A percentile compares a stretch with the other conserved stretches of the same genome.
Evolutionary conservation across 2,329 filamentous ascomycete genomes (phyloP).

Genomic region (Talaromyces sp.): DNA sequence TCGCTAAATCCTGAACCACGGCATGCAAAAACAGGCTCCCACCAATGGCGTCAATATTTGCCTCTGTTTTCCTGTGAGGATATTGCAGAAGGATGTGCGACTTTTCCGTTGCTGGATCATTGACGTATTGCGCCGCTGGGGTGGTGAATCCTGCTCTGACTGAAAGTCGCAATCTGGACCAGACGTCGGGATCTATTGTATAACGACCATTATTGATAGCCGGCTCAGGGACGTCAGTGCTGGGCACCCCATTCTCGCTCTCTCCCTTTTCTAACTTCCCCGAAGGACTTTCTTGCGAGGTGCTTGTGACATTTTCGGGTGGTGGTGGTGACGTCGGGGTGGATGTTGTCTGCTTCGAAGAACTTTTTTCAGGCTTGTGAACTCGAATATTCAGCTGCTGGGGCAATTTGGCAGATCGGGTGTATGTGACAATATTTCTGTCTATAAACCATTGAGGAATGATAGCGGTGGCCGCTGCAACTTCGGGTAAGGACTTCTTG

Average conservation of each 20-base stretch:
- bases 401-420: not conserved
- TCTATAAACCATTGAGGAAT: slow-evolving; percentile 40
- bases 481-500: slow-evolving; percentile 26
- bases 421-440: slow-evolving; percentile 31
- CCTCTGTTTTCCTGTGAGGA: slow-evolving; percentile 32
- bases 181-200: slow-evolving; percentile 39
- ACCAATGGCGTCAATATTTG: slow-evolving; percentile 41
- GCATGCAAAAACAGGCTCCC: slow-evolving; percentile 54
- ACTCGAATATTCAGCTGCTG: not conserved
- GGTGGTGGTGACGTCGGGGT: not conserved
- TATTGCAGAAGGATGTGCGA: slow-evolving; percentile 59
- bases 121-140: slow-evolving; percentile 38
- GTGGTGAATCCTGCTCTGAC: slow-evolving; percentile 50
- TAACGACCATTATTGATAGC: slow-evolving; percentile 31
- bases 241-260: not conserved
- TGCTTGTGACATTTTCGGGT: not conserved
- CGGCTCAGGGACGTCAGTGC: slow-evolving; percentile 17
- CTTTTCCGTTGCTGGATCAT: slow-evolving; percentile 49
- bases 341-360: not conserved
- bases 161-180: slow-evolving; percentile 50
- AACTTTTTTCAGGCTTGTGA: not conserved
- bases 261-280: not conserved
- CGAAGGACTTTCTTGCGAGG: not conserved
- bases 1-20: slow-evolving; percentile 62
- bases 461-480: slow-evolving; percentile 22